A percentile compares a stretch with the other conserved stretches of the same genome.
Conservation (phyloP, 1,139 yeast genomes). For the Suhomyces guaymorum region DNA sequence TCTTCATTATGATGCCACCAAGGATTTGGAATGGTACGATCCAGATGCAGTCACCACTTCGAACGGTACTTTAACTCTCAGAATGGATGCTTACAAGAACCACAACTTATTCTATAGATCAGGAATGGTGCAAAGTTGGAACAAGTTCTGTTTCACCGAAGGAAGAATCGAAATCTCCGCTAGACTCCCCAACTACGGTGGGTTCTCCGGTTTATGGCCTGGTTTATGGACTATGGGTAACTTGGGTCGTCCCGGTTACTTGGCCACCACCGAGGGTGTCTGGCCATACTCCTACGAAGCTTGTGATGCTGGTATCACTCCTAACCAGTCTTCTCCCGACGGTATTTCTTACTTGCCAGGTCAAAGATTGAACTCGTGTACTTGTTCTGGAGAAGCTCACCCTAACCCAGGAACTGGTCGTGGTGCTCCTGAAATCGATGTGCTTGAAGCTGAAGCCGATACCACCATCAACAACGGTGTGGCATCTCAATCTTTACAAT, state of each 20-base stretch:
- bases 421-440: slow-evolving; percentile 91
- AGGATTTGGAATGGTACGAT: slow-evolving; percentile 36
- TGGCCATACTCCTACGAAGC: slow-evolving; percentile 37
- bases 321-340: slow-evolving; percentile 33
- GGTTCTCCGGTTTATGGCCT: slow-evolving; percentile 34
- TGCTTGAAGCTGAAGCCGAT: slow-evolving; percentile 70
- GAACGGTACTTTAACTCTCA: slow-evolving; percentile 26
- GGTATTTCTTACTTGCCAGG: slow-evolving; percentile 36
- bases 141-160: slow-evolving; percentile 30
- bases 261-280: slow-evolving; percentile 35
- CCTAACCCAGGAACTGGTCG: slow-evolving; percentile 80
- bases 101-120: slow-evolving; percentile 32
- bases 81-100: slow-evolving; percentile 32
- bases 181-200: slow-evolving; percentile 31
- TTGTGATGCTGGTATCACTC: slow-evolving; percentile 35
- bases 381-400: slow-evolving; percentile 68
- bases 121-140: slow-evolving; percentile 38
- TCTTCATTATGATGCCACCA: slow-evolving; percentile 31
- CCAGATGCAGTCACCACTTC: slow-evolving; percentile 33
- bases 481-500: slow-evolving; percentile 79
- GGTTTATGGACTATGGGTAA: slow-evolving; percentile 38
- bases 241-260: slow-evolving; percentile 33
- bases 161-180: slow-evolving; percentile 29
- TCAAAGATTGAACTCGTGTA: slow-evolving; percentile 47
- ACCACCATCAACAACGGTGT: slow-evolving; percentile 53